Conservation (phyloP, 352 stramenopile species). For the Phytophthora palmivora region DNA sequence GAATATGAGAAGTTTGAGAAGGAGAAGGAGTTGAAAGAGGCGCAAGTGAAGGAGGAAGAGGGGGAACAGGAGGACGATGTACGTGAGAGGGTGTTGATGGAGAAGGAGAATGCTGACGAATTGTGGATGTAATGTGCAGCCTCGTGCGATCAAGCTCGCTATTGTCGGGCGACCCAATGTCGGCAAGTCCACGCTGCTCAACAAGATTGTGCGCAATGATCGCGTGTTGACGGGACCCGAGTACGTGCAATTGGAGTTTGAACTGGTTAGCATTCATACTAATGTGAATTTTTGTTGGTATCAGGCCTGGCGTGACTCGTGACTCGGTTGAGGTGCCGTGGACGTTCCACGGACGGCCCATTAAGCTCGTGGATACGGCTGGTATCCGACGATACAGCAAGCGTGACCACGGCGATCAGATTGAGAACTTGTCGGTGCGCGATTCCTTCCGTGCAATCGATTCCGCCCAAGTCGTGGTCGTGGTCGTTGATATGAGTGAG, state of each 20-base stretch:
- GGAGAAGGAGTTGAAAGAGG: slow-evolving; percentile 46
- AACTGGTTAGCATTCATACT: slow-evolving; percentile 1
- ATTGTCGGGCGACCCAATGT: slow-evolving; percentile 86
- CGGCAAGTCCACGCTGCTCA: slow-evolving; percentile 84
- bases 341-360: slow-evolving; percentile 73
- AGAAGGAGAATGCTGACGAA: neutral
- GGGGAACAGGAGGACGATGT: slow-evolving; percentile 71
- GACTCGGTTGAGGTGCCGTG: slow-evolving; percentile 85
- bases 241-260: slow-evolving; percentile 43
- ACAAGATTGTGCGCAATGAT: slow-evolving; percentile 84
- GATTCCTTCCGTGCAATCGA: slow-evolving; percentile 85
- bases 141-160: slow-evolving; percentile 73
- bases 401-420: slow-evolving; percentile 83
- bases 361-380: slow-evolving; percentile 85
- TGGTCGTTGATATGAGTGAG: slow-evolving; percentile 87
- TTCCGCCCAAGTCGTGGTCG: slow-evolving; percentile 80
- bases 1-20: slow-evolving; percentile 74
- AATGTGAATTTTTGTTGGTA: neutral
- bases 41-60: slow-evolving; percentile 25
- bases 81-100: slow-evolving; percentile 15
- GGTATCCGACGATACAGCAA: slow-evolving; percentile 88
- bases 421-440: slow-evolving; percentile 85
- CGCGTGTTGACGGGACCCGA: slow-evolving; percentile 83
- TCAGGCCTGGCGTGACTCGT: slow-evolving; percentile 80
- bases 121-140: slow-evolving; percentile 34